phyloP scores from a whole-genome alignment of 2,329 filamentous ascomycete genomes.

The Bipolaris victoriae region DNA sequence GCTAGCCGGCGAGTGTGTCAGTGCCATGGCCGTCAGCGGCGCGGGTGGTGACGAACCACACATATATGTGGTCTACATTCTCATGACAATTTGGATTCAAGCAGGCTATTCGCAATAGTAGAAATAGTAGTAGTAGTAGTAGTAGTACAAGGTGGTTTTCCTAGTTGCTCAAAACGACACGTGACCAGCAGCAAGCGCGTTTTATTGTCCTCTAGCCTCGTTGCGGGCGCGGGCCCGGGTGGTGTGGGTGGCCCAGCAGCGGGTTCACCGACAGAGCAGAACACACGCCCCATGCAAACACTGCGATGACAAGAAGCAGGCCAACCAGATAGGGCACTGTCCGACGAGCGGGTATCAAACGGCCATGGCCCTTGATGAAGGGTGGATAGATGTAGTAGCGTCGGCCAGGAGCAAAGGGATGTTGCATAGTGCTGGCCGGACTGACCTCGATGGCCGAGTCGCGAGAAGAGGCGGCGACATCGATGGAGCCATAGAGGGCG shows the following conservation, averaged over 20 bases:
- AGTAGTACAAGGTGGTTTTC: too few relatives aligned
- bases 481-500: conserved; percentile 21
- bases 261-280: conserved; percentile 24
- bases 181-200: neutral
- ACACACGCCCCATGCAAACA: conserved; percentile 30
- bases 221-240: conserved; percentile 1
- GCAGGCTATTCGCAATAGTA: neutral
- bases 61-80: too few relatives aligned
- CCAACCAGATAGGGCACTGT: conserved; percentile 31
- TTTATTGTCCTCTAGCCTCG: neutral
- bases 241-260: conserved; percentile 18
- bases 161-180: neutral
- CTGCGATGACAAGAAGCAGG: conserved; percentile 18
- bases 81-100: neutral
- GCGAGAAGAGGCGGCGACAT: conserved; percentile 7
- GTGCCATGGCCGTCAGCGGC: neutral
- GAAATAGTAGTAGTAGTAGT: too few relatives aligned
- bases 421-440: conserved; percentile 13
- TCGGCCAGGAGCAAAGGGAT: conserved; percentile 19
- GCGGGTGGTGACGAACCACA: too few relatives aligned
- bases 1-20: conserved; percentile 1
- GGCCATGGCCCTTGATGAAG: conserved; percentile 31
- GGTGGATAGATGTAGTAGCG: conserved; percentile 33
- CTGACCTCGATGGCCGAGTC: conserved; percentile 23
- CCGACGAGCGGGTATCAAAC: conserved; percentile 26